Evolutionary conservation across 495 filamentous ascomycete genomes (phyloP), one percentile per base, ranked within the genome.

Genomic region (Penicillium subrubescens): DNA sequence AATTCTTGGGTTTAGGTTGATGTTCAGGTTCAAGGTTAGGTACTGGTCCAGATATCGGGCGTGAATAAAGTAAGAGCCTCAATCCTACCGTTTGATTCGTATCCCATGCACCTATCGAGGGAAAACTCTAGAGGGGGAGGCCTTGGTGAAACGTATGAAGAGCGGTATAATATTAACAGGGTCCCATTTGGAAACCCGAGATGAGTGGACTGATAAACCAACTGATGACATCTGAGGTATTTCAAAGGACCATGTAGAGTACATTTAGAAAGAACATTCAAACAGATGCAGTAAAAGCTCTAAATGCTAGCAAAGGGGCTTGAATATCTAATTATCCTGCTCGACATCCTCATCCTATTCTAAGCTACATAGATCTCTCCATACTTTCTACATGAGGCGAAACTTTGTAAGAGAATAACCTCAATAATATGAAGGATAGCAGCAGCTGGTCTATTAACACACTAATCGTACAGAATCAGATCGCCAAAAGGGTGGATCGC

Each of bases 401-500:
- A n/a, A n/a, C n/a, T n/a, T n/a, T n/a, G n/a, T n/a, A n/a, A n/a
- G n/a, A 15, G 4, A 31, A 25, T 25, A 17, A 23, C 19, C 25
- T 48, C 19, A 3, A 48, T 41, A 48, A 48, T 21, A 44, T 44
- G 5, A 54, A 31, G 8, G 25, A n/a, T 17, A 56, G 46, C 33
- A 54, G 34, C n/a, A 5, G 46, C 25, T 27, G 25, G 46, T 60
- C 62, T 56, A 65, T 61, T 43, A 61, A 52, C 44, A 57, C 37
- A 65, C 51, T 25, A 56, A 60, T 61, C 52, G 58, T 64, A 67
- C 64, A 67, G 8, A 21, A 59, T 55, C 52, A 8, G 59, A 67
- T 67, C 55, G 56, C 35, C 43, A 29, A 35, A 43, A 5, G 15
- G 15, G 19, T 56, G 60, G 64, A 62, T 44, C 66, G 43, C 61